Conservation (phyloP, 139 green algal genomes). For the Micractinium conductrix region DNA sequence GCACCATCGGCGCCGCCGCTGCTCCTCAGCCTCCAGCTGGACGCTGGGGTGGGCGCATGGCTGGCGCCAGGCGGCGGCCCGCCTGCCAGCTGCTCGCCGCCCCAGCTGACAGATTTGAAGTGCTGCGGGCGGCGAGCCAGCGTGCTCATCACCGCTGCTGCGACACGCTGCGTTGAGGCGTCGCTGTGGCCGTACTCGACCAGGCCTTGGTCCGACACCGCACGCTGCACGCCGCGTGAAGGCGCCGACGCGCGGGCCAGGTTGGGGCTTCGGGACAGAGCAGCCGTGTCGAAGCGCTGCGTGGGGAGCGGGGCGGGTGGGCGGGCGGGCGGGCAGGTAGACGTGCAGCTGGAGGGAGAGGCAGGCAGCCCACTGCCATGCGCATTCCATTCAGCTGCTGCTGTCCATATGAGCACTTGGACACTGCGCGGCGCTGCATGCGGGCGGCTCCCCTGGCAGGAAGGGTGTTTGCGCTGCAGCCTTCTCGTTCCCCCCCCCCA, state of each 20-base stretch:
- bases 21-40: background rate
- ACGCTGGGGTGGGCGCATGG: background rate
- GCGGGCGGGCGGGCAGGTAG: background rate
- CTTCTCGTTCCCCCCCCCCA: too few relatives aligned
- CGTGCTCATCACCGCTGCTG: background rate
- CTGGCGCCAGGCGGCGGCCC: background rate
- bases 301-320: background rate
- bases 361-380: too few relatives aligned
- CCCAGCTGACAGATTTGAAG: conserved; percentile 1
- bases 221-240: too few relatives aligned
- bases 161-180: background rate
- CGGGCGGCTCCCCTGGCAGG: background rate
- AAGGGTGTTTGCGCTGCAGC: background rate
- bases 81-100: background rate
- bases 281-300: background rate
- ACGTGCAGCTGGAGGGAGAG: background rate
- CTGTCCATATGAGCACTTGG: background rate
- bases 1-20: background rate
- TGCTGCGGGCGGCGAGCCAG: background rate
- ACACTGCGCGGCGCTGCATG: background rate
- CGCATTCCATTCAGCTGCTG: background rate
- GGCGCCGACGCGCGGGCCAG: background rate
- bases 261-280: background rate
- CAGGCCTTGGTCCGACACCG: background rate
- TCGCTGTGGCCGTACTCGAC: background rate